Evolutionary conservation across 345 rosid genomes (phyloP).

Genomic region (Viola odorata): DNA sequence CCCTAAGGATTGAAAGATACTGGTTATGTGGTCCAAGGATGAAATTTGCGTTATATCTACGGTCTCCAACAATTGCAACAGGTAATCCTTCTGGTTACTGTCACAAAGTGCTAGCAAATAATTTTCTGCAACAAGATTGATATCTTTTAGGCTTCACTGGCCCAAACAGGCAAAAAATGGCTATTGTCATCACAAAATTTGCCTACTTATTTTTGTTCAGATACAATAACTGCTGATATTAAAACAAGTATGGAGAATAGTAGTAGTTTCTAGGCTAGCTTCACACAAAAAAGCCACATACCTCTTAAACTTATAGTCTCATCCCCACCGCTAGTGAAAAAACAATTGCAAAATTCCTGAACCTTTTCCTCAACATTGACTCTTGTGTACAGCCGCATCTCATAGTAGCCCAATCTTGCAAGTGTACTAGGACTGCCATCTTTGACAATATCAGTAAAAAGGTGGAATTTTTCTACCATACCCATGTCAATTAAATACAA

Average conservation of each 20-base stretch:
- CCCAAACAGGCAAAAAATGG: neutral
- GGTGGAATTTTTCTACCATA: conserved; percentile 57
- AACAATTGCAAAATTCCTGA: conserved; percentile 40
- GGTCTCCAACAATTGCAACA: conserved; percentile 48
- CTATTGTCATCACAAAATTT: neutral
- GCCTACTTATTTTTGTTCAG: no score
- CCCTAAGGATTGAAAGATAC: conserved; percentile 59
- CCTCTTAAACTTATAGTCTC: conserved; percentile 40
- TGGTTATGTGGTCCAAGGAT: conserved; percentile 28
- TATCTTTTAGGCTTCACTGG: neutral
- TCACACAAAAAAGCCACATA: conserved; percentile 15
- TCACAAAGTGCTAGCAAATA: conserved; percentile 68
- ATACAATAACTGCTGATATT: no score
- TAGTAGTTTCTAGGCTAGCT: neutral
- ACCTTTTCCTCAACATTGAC: conserved; percentile 47
- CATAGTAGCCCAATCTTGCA: conserved; percentile 69
- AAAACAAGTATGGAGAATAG: neutral
- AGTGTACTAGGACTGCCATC: conserved; percentile 30
- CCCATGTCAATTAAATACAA: conserved; percentile 54
- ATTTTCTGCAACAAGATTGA: conserved; percentile 45
- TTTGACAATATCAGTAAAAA: conserved; percentile 30
- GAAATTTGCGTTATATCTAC: conserved; percentile 53
- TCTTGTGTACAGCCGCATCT: conserved; percentile 66
- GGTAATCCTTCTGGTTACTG: conserved; percentile 46
- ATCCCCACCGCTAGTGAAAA: conserved; percentile 22